These are phyloP conservation scores for Oryza meridionalis DNA, from an alignment of 176 grass and related monocot species.

Conservation along the genomic window DNA sequence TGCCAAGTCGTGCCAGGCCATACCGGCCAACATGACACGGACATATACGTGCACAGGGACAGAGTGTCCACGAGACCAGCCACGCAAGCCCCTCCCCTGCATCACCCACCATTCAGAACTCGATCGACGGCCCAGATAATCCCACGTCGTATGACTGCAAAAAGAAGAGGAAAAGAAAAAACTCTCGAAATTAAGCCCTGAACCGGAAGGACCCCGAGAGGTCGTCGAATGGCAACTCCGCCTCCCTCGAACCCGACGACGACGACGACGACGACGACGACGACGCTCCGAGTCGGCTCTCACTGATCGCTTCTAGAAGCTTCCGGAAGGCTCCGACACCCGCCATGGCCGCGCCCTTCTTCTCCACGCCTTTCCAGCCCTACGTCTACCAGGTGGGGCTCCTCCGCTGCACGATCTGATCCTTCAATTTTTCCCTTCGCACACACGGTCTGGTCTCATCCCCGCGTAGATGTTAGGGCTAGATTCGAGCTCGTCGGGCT, in stretches of 20 bases:
- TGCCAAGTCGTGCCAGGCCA: neutral
- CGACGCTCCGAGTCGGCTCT: constrained; percentile 28
- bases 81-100: constrained; percentile 23
- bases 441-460: neutral
- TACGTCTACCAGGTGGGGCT: constrained; percentile 87
- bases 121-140: constrained; percentile 7
- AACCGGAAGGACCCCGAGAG: neutral
- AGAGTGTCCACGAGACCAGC: neutral
- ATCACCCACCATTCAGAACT: constrained; percentile 2
- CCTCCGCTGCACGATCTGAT: constrained; percentile 32
- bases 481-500: constrained; percentile 32
- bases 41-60: neutral
- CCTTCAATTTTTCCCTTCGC: neutral
- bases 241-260: constrained; percentile 8
- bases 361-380: constrained; percentile 86
- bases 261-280: neutral
- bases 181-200: constrained; percentile 3
- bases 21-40: constrained; percentile 3
- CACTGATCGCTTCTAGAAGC: constrained; percentile 53
- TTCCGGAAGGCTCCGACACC: constrained; percentile 32
- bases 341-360: constrained; percentile 96
- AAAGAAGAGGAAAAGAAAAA: neutral
- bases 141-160: neutral
- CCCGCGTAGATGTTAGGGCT: constrained; percentile 33
- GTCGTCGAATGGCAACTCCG: constrained; percentile 39